A percentile compares a stretch with the other conserved stretches of the same genome.
Evolutionary conservation across 805 yeast genomes (phyloP).

Genomic region (Zygotorulaspora sp.): DNA sequence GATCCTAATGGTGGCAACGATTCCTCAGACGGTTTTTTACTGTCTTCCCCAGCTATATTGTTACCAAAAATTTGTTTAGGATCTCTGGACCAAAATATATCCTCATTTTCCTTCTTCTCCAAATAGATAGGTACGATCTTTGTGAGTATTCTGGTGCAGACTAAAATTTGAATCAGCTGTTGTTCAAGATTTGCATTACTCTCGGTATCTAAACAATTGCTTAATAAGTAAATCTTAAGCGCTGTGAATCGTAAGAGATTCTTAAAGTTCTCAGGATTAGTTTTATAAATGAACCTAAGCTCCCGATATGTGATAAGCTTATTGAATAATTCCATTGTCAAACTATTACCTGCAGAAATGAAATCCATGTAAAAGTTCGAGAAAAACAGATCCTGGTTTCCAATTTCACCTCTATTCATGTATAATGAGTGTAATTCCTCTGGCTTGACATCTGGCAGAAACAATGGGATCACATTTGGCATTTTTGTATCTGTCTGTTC

Average conservation of each 20-base stretch:
- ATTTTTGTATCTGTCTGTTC: conserved; percentile 24
- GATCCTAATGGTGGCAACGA: conserved; percentile 15
- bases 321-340: conserved; percentile 27
- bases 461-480: conserved; percentile 8
- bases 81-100: conserved; percentile 22
- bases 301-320: conserved; percentile 54
- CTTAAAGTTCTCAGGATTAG: conserved; percentile 54
- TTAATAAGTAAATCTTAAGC: conserved; percentile 31
- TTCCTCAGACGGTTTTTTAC: conserved; percentile 6
- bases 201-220: conserved; percentile 16
- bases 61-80: conserved; percentile 38
- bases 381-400: conserved; percentile 40
- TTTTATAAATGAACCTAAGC: conserved; percentile 53
- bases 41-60: conserved; percentile 22
- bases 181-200: conserved; percentile 8
- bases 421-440: conserved; percentile 34
- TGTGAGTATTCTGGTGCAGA: conserved; percentile 61
- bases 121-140: conserved; percentile 62
- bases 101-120: conserved; percentile 41
- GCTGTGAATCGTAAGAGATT: conserved; percentile 44
- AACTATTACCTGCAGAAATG: conserved; percentile 14
- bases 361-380: conserved; percentile 27
- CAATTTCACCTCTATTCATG: conserved; percentile 1
- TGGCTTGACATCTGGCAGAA: conserved; percentile 17
- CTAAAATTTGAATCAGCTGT: conserved; percentile 40